Conservation (phyloP, 495 filamentous ascomycete genomes). For the Hypoxylon cercidicola region DNA sequence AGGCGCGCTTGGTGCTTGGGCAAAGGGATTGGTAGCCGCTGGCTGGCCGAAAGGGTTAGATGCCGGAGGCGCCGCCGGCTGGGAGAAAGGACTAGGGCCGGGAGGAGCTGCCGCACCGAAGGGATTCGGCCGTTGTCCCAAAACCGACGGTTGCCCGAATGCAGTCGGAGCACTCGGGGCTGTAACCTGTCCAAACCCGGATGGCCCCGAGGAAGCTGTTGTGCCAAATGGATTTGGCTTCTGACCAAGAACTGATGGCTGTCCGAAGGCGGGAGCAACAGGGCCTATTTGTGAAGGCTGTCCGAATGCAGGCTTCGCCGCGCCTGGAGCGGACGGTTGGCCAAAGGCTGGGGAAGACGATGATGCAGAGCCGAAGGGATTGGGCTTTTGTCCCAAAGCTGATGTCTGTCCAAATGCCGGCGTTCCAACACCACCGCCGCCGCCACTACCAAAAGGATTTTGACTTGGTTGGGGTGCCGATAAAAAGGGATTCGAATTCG, state of each 20-base stretch:
- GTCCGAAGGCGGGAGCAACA: slow-evolving; percentile 46
- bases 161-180: slow-evolving; percentile 17
- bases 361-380: slow-evolving; percentile 52
- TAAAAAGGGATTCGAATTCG: slow-evolving; percentile 46
- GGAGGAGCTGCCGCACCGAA: slow-evolving; percentile 30
- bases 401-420: slow-evolving; percentile 59
- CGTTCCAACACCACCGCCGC: slow-evolving; percentile 17
- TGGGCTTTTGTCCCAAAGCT: slow-evolving; percentile 52
- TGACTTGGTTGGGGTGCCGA: slow-evolving; percentile 43
- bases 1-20: slow-evolving; percentile 17
- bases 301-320: slow-evolving; percentile 50
- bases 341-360: slow-evolving; percentile 52
- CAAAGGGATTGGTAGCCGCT: slow-evolving; percentile 42
- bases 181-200: slow-evolving; percentile 29
- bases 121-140: slow-evolving; percentile 39
- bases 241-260: slow-evolving; percentile 49
- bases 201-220: slow-evolving; percentile 43
- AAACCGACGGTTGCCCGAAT: slow-evolving; percentile 37
- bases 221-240: slow-evolving; percentile 52
- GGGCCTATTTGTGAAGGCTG: slow-evolving; percentile 54
- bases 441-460: slow-evolving; percentile 37
- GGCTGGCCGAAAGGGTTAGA: slow-evolving; percentile 53
- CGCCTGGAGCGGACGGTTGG: slow-evolving; percentile 51
- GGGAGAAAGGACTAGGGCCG: slow-evolving; percentile 39
- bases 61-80: slow-evolving; percentile 28